These are phyloP conservation scores for Sextonia rubra DNA, from an alignment of 164 flowering plant species.

Conservation along the genomic window DNA sequence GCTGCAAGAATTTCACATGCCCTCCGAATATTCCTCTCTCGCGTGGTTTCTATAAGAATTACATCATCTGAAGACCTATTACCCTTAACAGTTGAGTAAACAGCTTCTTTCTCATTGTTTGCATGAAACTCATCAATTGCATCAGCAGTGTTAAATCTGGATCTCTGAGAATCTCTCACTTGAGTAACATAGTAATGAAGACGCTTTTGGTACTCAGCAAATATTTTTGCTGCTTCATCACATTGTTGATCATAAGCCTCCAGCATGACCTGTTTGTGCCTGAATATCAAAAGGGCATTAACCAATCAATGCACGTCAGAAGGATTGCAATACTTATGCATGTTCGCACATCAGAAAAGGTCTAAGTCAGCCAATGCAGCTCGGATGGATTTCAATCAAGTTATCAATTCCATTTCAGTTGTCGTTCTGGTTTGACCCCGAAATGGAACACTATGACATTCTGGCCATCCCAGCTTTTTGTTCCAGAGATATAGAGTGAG, in stretches of 20 bases:
- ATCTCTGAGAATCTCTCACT: conserved; percentile 83
- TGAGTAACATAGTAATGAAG: conserved; percentile 69
- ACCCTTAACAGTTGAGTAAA: conserved; percentile 78
- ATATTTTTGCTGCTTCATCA: conserved; percentile 94
- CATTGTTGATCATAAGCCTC: conserved; percentile 92
- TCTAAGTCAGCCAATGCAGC: too few relatives aligned
- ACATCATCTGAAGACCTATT: conserved; percentile 71
- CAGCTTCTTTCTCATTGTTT: conserved; percentile 59
- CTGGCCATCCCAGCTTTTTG: too few relatives aligned
- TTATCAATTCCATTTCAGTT: too few relatives aligned
- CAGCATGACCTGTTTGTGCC: conserved; percentile 93
- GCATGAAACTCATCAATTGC: conserved; percentile 38
- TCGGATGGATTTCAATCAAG: too few relatives aligned
- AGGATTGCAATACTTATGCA: too few relatives aligned
- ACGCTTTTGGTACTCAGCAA: conserved; percentile 88
- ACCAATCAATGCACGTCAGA: too few relatives aligned
- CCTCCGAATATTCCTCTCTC: conserved; percentile 74
- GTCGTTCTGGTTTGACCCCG: too few relatives aligned
- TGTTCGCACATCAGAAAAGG: too few relatives aligned
- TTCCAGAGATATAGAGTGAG: too few relatives aligned
- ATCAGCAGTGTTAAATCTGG: conserved; percentile 47
- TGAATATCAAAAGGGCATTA: conserved; percentile 20
- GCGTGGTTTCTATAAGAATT: conserved; percentile 75
- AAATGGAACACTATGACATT: too few relatives aligned
- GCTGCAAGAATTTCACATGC: conserved; percentile 82